A percentile compares a stretch with the other conserved stretches of the same genome.
phyloP scores from a whole-genome alignment of 331 rosid genomes.

The Rhamnella rubrinervis region DNA sequence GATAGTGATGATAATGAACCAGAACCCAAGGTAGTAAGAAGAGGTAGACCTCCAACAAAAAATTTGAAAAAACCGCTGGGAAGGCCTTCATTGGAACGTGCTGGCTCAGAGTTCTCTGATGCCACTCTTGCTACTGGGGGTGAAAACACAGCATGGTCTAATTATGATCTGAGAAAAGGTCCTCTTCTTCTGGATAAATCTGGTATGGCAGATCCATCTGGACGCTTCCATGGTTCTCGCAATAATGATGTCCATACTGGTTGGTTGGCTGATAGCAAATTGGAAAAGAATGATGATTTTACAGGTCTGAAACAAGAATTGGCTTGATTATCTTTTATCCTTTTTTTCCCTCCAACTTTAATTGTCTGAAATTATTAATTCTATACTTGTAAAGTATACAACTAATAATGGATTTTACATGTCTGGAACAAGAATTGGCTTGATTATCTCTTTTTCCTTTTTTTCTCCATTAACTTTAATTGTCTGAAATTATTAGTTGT shows the following conservation, averaged over 20 bases:
- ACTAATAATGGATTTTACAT: conserved; percentile 34
- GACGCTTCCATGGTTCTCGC: conserved; percentile 37
- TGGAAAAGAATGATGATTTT: conserved; percentile 47
- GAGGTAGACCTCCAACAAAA: conserved; percentile 74
- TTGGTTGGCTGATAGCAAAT: conserved; percentile 46
- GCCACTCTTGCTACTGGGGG: conserved; percentile 50
- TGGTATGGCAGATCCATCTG: conserved; percentile 42
- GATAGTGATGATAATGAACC: conserved; percentile 63
- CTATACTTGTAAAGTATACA: background rate
- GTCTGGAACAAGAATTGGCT: conserved; percentile 26
- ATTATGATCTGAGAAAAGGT: conserved; percentile 45
- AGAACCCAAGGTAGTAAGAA: conserved; percentile 51
- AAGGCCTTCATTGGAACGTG: conserved; percentile 46
- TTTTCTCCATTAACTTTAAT: background rate
- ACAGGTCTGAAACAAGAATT: conserved; percentile 40
- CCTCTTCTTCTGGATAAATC: conserved; percentile 38
- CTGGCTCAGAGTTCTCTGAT: conserved; percentile 47
- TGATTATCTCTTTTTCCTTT: background rate
- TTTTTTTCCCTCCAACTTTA: background rate
- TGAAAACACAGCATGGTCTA: conserved; percentile 41
- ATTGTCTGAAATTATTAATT: conserved; percentile 5
- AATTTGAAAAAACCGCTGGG: conserved; percentile 45
- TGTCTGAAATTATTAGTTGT: background rate
- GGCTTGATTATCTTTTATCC: conserved; percentile 1
- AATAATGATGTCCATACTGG: conserved; percentile 37